These are phyloP conservation scores for Kandelia obovata DNA, from an alignment of 345 rosid species.

Conservation along the genomic window DNA sequence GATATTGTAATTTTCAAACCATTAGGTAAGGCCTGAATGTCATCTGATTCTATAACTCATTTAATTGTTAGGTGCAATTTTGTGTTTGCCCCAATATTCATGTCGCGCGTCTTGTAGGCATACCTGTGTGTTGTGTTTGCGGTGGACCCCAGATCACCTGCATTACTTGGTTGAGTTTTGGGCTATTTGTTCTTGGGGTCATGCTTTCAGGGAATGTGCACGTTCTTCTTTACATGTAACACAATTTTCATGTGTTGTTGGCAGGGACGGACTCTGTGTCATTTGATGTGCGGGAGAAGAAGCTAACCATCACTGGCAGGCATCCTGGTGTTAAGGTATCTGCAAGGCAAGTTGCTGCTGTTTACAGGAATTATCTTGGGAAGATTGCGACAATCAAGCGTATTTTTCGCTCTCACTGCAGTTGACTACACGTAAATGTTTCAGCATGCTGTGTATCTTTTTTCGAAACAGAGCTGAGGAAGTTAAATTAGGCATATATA, in stretches of 20 bases:
- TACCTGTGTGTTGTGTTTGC: too few species aligned
- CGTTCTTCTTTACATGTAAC: too few species aligned
- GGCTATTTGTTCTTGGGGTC: too few species aligned
- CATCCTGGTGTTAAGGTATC: slow-evolving; percentile 41
- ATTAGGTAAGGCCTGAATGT: too few species aligned
- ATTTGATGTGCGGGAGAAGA: slow-evolving; percentile 68
- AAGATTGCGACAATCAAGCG: slow-evolving; percentile 56
- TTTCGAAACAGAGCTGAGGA: not conserved
- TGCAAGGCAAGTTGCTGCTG: slow-evolving; percentile 26
- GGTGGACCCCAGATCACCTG: too few species aligned
- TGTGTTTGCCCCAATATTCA: too few species aligned
- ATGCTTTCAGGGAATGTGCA: too few species aligned
- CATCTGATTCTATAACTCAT: too few species aligned
- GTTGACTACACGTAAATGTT: slow-evolving; percentile 12
- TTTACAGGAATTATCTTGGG: slow-evolving; percentile 34
- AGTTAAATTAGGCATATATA: slow-evolving; percentile 6
- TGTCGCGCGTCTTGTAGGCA: too few species aligned
- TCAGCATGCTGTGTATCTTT: not conserved
- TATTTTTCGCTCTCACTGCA: slow-evolving; percentile 29
- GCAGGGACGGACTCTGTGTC: slow-evolving; percentile 69
- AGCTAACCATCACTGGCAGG: slow-evolving; percentile 63
- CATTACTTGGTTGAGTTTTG: too few species aligned
- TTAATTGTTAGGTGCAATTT: too few species aligned
- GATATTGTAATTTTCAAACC: too few species aligned
- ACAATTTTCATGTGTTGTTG: slow-evolving; percentile 12